phyloP scores from a whole-genome alignment of 805 yeast species.

The Lachancea cidri region DNA sequence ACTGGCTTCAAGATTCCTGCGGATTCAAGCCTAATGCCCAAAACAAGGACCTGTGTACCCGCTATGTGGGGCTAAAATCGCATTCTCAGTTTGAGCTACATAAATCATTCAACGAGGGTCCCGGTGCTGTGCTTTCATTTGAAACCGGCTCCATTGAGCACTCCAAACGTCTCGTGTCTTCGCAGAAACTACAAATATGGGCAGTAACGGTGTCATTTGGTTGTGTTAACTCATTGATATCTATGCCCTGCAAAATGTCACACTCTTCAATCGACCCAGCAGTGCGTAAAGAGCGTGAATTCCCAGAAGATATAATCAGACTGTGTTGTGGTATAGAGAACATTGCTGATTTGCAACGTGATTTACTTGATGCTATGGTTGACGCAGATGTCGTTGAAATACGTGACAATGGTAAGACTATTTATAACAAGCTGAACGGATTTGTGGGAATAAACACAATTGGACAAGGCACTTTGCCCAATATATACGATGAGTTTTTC shows the following conservation, averaged over 20 bases:
- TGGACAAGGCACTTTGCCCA: slow-evolving; percentile 13
- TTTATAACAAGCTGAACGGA: slow-evolving; percentile 20
- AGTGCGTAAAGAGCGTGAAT: slow-evolving; percentile 78
- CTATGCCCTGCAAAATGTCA: slow-evolving; percentile 94
- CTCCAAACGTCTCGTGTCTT: slow-evolving; percentile 69
- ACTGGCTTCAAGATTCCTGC: slow-evolving; percentile 52
- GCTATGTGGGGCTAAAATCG: slow-evolving; percentile 78
- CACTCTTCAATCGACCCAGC: slow-evolving; percentile 94
- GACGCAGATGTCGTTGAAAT: slow-evolving; percentile 53
- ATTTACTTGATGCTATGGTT: slow-evolving; percentile 64
- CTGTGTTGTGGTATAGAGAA: slow-evolving; percentile 90
- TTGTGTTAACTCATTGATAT: slow-evolving; percentile 85
- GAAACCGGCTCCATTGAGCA: slow-evolving; percentile 73
- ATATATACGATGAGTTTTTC: slow-evolving; percentile 23
- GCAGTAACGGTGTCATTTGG: slow-evolving; percentile 93
- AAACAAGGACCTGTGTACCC: slow-evolving; percentile 42
- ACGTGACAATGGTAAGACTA: slow-evolving; percentile 26
- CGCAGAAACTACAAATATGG: slow-evolving; percentile 55
- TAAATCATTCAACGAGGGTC: slow-evolving; percentile 69
- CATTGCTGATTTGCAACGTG: slow-evolving; percentile 73
- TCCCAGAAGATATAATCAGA: slow-evolving; percentile 89
- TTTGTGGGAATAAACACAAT: slow-evolving; percentile 19
- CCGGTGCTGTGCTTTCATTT: slow-evolving; percentile 84
- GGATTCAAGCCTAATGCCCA: slow-evolving; percentile 43
- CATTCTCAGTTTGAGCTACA: slow-evolving; percentile 84